Base-by-base conservation (phyloP, 805 yeast species). In the Wickerhamomyces hampshirensis region DNA sequence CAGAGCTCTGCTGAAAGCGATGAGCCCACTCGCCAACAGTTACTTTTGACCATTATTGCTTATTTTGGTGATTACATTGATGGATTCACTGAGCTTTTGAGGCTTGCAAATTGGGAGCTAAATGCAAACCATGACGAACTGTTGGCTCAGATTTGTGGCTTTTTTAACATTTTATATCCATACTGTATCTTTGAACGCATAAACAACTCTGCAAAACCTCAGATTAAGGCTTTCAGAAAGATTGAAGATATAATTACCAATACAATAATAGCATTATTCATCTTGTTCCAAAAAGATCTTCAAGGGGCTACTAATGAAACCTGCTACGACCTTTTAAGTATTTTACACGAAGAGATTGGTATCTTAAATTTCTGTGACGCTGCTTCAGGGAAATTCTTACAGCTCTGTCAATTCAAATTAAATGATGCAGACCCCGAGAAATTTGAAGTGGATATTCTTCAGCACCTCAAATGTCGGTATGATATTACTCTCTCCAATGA, bases 341-440 rank as follows among this genome's bases (percentile, higher is more conserved):
- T 75, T 5, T 54, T 86, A 1, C 99, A 93, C 53, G 77, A 76
- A 6, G 79, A 85, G 32, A 58, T 89, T 8, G 97, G 97, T 0
- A 49, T 58, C 2, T 62, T 85, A 27, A 69, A 75, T 6, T 74
- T 80, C 37, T 93, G 98, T 61, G 81, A 79, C 34, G 57, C 73
- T 3, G 70, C 80, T 0, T 55, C 69, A 18, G 89, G 94, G 0
- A 58, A 63, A 6, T 80, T 89, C 42, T 62, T 93, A 34, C 65
- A 67, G 13, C 59, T 83, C 18, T 65, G 81, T 1, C 82, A 87
- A 46, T 63, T 66, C 7, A 66, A 72, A 14, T 59, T 84, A 23
- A 62, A 75, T 12, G 47, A 61, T 1, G 57, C 73, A 18, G 60
- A 66, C 15, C 56, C 65, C 39, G 42, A 48, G 3, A 69, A 68